Conservation (phyloP, 495 filamentous ascomycete genomes). For the Elaphomyces granulatus region DNA sequence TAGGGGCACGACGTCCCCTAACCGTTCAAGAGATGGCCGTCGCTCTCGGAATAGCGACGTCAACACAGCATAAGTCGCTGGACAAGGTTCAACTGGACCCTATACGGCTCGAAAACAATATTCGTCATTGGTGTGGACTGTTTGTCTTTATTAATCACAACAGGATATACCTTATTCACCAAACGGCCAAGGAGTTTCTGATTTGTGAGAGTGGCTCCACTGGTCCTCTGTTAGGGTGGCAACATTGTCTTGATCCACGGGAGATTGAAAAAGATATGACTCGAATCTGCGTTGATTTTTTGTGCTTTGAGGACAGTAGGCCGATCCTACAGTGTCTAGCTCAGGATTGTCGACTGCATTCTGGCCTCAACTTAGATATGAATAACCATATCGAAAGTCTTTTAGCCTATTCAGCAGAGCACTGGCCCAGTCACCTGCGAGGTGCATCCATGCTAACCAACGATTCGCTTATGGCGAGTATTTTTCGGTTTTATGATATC, state of each 20-base stretch:
- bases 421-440: conserved; percentile 16
- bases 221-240: no score
- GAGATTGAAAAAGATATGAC: conserved; percentile 12
- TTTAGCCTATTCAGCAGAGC: conserved; percentile 13
- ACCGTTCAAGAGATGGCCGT: conserved; percentile 18
- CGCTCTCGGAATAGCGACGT: conserved; percentile 12
- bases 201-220: conserved; percentile 4
- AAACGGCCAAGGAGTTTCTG: conserved; percentile 21
- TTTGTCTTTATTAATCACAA: conserved; percentile 26
- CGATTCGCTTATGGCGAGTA: neutral
- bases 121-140: conserved; percentile 24
- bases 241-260: conserved; percentile 5
- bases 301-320: no score
- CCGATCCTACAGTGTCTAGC: no score
- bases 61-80: conserved; percentile 9
- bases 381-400: conserved; percentile 6
- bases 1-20: conserved; percentile 19
- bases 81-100: conserved; percentile 13
- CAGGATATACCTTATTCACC: conserved; percentile 23
- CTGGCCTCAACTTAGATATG: no score
- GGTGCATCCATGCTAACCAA: conserved; percentile 3
- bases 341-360: no score
- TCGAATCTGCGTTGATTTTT: conserved; percentile 13
- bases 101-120: conserved; percentile 6
- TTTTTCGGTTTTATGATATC: conserved; percentile 9